These are phyloP conservation scores for Phytopythium montanum DNA, from an alignment of 352 stramenopile species.

Conservation along the genomic window DNA sequence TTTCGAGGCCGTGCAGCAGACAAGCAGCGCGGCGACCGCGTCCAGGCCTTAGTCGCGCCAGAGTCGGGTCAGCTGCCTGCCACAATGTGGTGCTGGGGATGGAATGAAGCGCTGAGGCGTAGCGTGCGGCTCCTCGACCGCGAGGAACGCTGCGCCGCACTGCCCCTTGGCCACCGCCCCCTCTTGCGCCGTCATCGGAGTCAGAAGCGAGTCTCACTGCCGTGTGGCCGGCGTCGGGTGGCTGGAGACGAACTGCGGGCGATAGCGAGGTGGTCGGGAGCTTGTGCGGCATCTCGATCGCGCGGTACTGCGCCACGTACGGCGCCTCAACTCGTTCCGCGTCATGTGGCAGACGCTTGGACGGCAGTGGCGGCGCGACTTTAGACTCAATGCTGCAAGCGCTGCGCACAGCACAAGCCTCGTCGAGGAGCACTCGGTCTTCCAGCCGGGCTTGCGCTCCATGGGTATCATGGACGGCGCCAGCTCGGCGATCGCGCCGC, in stretches of 20 bases:
- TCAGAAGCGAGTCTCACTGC: not conserved
- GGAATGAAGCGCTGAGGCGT: constrained; percentile 11
- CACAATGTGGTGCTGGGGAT: not conserved
- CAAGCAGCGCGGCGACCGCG: constrained; percentile 21
- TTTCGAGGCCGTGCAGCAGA: no score
- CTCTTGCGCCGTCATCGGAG: constrained; percentile 21
- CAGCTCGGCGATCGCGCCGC: no score
- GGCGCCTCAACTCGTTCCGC: constrained; percentile 60
- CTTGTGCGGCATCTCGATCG: constrained; percentile 55
- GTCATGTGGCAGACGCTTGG: constrained; percentile 77
- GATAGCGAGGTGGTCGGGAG: constrained; percentile 30
- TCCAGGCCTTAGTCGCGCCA: constrained; percentile 61
- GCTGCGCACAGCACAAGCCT: constrained; percentile 68
- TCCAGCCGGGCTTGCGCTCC: constrained; percentile 1
- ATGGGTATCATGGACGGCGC: no score
- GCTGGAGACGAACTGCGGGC: constrained; percentile 18
- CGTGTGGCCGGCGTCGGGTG: not conserved
- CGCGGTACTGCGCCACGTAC: constrained; percentile 49
- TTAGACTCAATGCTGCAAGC: constrained; percentile 68
- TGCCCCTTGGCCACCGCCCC: constrained; percentile 26
- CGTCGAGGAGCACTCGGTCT: constrained; percentile 33
- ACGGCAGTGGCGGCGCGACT: constrained; percentile 68
- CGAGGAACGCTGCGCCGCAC: constrained; percentile 39
- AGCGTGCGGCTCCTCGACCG: constrained; percentile 67
- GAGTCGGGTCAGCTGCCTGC: not conserved